Evolutionary conservation across 352 stramenopile genomes (phyloP).

Genomic region (Salisapilia sapeloensis): DNA sequence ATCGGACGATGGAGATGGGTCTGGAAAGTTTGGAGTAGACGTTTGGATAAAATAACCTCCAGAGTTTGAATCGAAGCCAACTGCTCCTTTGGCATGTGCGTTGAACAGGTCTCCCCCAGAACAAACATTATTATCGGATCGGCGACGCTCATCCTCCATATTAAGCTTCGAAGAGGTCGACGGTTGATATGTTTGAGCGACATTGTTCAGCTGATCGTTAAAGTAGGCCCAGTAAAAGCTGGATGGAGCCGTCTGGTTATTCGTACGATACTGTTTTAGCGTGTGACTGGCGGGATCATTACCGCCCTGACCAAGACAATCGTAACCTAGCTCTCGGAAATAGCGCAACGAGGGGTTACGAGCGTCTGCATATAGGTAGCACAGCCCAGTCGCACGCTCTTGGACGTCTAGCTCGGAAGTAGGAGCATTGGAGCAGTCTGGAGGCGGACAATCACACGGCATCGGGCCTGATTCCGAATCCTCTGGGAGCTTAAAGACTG

Average conservation of each 20-base stretch:
- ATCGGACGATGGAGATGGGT: conserved; percentile 15
- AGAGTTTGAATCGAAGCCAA: conserved; percentile 20
- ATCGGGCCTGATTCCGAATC: conserved; percentile 7
- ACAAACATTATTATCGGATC: no score
- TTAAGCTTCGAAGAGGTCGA: neutral
- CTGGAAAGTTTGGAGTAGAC: conserved; percentile 60
- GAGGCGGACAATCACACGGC: conserved; percentile 44
- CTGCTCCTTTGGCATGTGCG: conserved; percentile 53
- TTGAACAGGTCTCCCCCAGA: conserved; percentile 33
- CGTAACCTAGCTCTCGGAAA: conserved; percentile 51
- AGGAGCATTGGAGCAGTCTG: conserved; percentile 29
- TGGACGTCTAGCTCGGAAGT: conserved; percentile 13
- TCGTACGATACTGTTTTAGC: conserved; percentile 16
- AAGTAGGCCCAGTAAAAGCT: conserved; percentile 73
- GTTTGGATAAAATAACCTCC: conserved; percentile 61
- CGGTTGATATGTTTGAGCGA: conserved; percentile 15
- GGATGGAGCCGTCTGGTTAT: conserved; percentile 2
- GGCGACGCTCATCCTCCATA: conserved; percentile 3
- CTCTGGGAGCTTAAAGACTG: conserved; percentile 48
- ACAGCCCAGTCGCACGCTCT: conserved; percentile 31
- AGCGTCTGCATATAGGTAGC: conserved; percentile 66
- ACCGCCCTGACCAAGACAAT: conserved; percentile 59
- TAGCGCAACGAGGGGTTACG: conserved; percentile 22
- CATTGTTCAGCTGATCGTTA: conserved; percentile 64
- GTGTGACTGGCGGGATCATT: conserved; percentile 61